Evolutionary conservation across 202 grass and related monocot genomes (phyloP).

Genomic region (Carex sylvatica): DNA sequence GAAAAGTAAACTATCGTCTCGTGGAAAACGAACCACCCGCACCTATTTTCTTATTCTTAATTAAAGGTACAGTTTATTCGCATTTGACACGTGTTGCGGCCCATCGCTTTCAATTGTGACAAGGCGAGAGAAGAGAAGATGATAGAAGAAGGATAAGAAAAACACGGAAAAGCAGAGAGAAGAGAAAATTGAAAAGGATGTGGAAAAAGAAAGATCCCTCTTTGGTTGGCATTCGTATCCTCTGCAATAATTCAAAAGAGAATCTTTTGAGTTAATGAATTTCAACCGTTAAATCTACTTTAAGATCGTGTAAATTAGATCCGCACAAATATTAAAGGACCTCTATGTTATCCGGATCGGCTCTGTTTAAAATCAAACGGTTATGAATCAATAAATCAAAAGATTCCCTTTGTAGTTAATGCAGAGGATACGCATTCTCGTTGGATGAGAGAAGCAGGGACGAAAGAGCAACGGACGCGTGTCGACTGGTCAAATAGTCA

Average conservation of each 20-base stretch:
- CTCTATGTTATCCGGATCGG: too few species aligned
- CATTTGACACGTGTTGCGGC: background rate
- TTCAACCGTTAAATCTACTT: too few species aligned
- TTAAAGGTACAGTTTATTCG: background rate
- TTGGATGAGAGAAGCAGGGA: background rate
- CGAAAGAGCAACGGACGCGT: background rate
- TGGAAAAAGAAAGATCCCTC: background rate
- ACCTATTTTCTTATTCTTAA: background rate
- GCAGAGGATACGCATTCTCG: too few species aligned
- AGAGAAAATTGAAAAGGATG: background rate
- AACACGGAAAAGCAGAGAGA: background rate
- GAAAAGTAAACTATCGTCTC: background rate
- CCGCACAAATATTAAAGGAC: too few species aligned
- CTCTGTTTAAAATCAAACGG: too few species aligned
- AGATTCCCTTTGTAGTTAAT: too few species aligned
- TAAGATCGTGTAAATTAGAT: too few species aligned
- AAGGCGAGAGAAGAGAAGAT: background rate
- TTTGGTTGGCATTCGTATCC: too few species aligned
- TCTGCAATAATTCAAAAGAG: too few species aligned
- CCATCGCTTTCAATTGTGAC: background rate
- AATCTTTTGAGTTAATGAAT: too few species aligned
- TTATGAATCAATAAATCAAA: too few species aligned
- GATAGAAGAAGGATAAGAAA: background rate
- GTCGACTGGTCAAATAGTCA: constrained; percentile 8
- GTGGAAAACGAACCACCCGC: constrained; percentile 4